phyloP scores from a whole-genome alignment of 208 protist species.

The Zelonia costaricensis region DNA sequence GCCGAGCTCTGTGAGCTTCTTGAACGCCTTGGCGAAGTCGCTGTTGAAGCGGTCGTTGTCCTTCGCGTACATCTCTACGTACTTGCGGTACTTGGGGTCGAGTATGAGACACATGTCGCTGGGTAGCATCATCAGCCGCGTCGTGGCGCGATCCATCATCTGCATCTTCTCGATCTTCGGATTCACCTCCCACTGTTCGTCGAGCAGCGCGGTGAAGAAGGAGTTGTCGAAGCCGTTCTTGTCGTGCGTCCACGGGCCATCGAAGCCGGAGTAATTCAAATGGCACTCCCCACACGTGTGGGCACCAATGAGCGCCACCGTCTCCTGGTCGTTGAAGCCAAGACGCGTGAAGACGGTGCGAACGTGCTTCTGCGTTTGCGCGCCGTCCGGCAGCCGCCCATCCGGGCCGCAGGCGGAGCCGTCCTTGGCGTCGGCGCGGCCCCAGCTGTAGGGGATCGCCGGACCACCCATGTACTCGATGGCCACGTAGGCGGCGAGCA shows the following conservation, averaged over 20 bases:
- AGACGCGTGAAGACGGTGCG: conserved; percentile 91
- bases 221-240: conserved; percentile 92
- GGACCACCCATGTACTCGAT: conserved; percentile 94
- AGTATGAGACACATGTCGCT: conserved; percentile 85
- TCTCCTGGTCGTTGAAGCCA: conserved; percentile 93
- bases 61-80: conserved; percentile 87
- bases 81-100: conserved; percentile 80
- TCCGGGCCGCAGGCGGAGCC: conserved; percentile 69
- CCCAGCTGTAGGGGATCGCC: conserved; percentile 79
- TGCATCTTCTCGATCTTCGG: conserved; percentile 55
- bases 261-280: conserved; percentile 76
- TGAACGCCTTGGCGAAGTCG: conserved; percentile 86
- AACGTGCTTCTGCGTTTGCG: conserved; percentile 74
- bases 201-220: conserved; percentile 87
- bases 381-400: conserved; percentile 88
- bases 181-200: conserved; percentile 85
- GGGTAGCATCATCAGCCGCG: conserved; percentile 94
- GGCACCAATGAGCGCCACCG: conserved; percentile 92
- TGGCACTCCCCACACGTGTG: conserved; percentile 94
- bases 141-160: conserved; percentile 80
- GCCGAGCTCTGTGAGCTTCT: conserved; percentile 79
- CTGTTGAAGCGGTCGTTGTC: conserved; percentile 90
- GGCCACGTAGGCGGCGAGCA: conserved; percentile 87
- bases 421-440: conserved; percentile 79
- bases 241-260: conserved; percentile 92